Percentiles rank a stretch among this genome's conserved stretches.
Conservation (phyloP, 2,329 filamentous ascomycete species). For the Thermomyces lanuginosus region DNA sequence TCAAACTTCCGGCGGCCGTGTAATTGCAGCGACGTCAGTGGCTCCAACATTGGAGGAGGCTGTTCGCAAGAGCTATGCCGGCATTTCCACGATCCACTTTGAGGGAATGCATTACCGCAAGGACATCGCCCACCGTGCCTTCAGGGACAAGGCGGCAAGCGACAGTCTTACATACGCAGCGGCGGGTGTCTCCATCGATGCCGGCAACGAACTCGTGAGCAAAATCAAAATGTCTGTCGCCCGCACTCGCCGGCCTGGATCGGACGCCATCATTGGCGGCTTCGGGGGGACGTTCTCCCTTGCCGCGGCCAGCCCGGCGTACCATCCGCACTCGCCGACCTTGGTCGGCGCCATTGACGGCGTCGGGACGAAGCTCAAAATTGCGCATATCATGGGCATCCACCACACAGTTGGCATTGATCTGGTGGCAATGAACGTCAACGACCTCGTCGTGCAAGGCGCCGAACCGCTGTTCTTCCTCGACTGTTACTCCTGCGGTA, state of each 20-base stretch:
- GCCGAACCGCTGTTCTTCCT: conserved; percentile 92
- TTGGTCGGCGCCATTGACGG: conserved; percentile 92
- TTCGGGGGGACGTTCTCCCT: conserved; percentile 84
- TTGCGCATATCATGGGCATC: conserved; percentile 76
- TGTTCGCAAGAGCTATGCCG: conserved; percentile 73
- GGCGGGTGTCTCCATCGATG: conserved; percentile 86
- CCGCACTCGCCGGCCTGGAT: conserved; percentile 68
- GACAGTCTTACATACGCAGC: conserved; percentile 67
- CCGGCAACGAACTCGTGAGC: conserved; percentile 81
- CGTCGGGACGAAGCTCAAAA: conserved; percentile 91
- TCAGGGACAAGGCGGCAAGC: conserved; percentile 15
- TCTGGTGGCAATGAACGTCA: conserved; percentile 97
- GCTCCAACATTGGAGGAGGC: conserved; percentile 62
- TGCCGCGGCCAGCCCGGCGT: conserved; percentile 48
- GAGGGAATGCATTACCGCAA: conserved; percentile 81
- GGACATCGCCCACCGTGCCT: conserved; percentile 68
- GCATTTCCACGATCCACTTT: conserved; percentile 64
- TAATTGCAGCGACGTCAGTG: conserved; percentile 81
- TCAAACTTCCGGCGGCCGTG: conserved; percentile 68
- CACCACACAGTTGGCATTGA: conserved; percentile 94
- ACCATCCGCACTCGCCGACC: conserved; percentile 58
- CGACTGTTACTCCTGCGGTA: conserved; percentile 92
- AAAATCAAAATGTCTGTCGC: conserved; percentile 82
- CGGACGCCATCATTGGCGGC: conserved; percentile 84
- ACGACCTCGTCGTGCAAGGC: conserved; percentile 90